Conservation (phyloP, 371 early-diverging fungal species). For the Blastocladiella emersonii region DNA sequence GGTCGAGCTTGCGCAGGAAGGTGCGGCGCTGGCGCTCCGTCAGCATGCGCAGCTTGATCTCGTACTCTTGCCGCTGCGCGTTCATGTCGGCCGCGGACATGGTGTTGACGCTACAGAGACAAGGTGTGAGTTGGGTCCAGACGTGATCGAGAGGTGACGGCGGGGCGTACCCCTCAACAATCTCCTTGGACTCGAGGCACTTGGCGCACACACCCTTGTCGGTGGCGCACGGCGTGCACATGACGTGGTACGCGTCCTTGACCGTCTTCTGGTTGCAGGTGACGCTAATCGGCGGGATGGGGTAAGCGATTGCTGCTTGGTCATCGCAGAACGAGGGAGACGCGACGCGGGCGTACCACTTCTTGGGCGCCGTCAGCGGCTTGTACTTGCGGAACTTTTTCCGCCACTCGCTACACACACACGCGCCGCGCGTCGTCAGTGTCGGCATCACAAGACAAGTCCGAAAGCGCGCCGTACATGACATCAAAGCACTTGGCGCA, state of each 20-base stretch:
- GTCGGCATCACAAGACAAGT: no score
- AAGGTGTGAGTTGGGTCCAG: conserved; percentile 7
- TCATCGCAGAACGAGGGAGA: not conserved
- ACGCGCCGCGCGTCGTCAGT: not conserved
- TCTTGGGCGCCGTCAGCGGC: conserved; percentile 77
- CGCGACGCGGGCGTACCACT: conserved; percentile 42
- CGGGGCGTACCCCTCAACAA: conserved; percentile 33
- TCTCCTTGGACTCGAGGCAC: conserved; percentile 61
- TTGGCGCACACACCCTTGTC: conserved; percentile 80
- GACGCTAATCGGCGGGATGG: conserved; percentile 23
- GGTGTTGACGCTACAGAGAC: conserved; percentile 17
- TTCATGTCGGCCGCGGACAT: conserved; percentile 38
- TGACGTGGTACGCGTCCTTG: conserved; percentile 87
- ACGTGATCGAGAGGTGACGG: conserved; percentile 2
- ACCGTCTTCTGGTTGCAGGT: conserved; percentile 66
- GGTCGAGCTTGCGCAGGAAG: conserved; percentile 61
- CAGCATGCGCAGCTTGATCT: conserved; percentile 52
- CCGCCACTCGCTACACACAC: conserved; percentile 40
- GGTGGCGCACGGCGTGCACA: conserved; percentile 75
- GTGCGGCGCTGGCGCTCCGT: conserved; percentile 76
- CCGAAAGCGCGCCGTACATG: conserved; percentile 18
- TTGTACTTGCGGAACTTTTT: conserved; percentile 94
- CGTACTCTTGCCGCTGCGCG: conserved; percentile 56
- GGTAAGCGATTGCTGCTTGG: no score
- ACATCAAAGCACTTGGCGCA: conserved; percentile 83